Evolutionary conservation across 2,329 filamentous ascomycete genomes (phyloP), one percentile per base, ranked within the genome.

Genomic region (Aspergillus hiratsukae): DNA sequence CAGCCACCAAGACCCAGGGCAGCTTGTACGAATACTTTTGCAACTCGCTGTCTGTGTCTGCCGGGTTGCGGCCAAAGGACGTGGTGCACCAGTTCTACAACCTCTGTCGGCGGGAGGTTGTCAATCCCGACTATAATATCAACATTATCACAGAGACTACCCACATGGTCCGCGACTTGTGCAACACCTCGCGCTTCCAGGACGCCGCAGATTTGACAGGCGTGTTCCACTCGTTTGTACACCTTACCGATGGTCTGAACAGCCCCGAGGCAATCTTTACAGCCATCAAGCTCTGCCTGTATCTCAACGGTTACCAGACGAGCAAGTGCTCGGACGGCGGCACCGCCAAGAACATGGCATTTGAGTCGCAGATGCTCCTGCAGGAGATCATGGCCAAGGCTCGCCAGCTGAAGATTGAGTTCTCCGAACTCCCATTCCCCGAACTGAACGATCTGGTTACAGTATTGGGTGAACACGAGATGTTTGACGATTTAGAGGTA

Each of bases 21-120:
- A 68, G 70, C 55, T 54, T 76, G 19, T 69, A 75, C 55, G 66
- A 70, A 1, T 74, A 74, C 57, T 75, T 76, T 58, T 71, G 69
- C 55, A 62, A 66, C 41, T 68, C 61, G 1, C 55, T 73, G 9
- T 71, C 70, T 1, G 64, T 71, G 3, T 67, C 63, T 3, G 50
- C 58, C 8, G 58, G 64, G 2, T 48, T 66, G 2, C 63, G 63
- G 3, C 43, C 64, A 29, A 70, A 66, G 49, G 64, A 69, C 23
- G 58, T 67, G 5, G 63, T 72, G 10, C 62, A 67, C 52, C 64
- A 72, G 19, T 73, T 72, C 59, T 73, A 72, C 57, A 57, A 58
- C 46, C 61, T 71, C 43, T 71, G 68, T 43, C 59, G 73, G 6
- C 66, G 68, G n/a, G 67, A 72, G 40, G 64, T 69, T 2, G 56